A percentile compares a stretch with the other conserved stretches of the same genome.
phyloP scores from a whole-genome alignment of 192 early-diverging fungal species.

The Pilaira anomala region DNA sequence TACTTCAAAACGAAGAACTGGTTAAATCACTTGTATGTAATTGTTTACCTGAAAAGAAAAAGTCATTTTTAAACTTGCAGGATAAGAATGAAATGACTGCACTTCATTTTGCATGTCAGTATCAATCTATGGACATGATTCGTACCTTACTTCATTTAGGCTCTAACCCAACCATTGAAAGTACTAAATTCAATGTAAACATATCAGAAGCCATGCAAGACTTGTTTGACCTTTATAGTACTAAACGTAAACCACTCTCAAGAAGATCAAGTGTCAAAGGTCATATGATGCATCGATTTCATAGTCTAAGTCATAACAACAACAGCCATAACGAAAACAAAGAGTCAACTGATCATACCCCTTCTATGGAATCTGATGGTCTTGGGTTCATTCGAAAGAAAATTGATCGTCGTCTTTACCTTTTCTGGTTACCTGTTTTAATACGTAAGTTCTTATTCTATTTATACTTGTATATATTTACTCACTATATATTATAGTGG shows the following conservation, averaged over 20 bases:
- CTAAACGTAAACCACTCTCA: constrained; percentile 4
- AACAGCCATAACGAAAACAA: constrained; percentile 5
- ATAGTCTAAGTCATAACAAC: not conserved
- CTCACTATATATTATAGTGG: not conserved
- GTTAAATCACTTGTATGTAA: constrained; percentile 37
- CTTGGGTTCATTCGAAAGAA: constrained; percentile 35
- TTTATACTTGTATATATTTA: not conserved
- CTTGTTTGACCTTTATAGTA: not conserved
- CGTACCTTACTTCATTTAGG: constrained; percentile 52
- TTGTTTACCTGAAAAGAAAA: constrained; percentile 18
- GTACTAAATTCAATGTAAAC: not conserved
- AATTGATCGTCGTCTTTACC: constrained; percentile 50
- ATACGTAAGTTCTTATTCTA: constrained; percentile 26
- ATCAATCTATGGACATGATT: constrained; percentile 45
- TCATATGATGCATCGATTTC: constrained; percentile 17
- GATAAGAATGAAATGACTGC: constrained; percentile 70
- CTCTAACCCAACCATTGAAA: not conserved
- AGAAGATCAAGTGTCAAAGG: constrained; percentile 17
- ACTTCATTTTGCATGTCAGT: constrained; percentile 66
- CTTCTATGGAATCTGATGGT: constrained; percentile 31
- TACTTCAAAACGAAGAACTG: constrained; percentile 56
- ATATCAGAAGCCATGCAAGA: not conserved
- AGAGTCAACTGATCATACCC: not conserved
- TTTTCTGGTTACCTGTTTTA: constrained; percentile 57
- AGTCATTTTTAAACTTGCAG: constrained; percentile 37